Percentiles rank a stretch among this genome's conserved stretches.
These are phyloP conservation scores for Xeromyces bisporus DNA, from an alignment of 495 filamentous ascomycete genomes.

Conservation along the genomic window DNA sequence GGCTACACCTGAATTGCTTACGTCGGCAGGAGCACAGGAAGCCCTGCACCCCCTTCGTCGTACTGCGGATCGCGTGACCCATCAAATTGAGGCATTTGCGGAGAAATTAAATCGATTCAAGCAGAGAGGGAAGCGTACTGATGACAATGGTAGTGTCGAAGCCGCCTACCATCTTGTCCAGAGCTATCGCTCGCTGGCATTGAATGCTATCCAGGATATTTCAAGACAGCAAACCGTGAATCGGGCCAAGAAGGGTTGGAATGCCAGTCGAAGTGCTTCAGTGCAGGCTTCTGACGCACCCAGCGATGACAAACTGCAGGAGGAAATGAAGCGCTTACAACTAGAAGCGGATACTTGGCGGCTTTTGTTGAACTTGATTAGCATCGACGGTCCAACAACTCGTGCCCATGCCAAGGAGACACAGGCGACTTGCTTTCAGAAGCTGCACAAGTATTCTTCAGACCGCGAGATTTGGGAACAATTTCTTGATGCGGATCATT, in stretches of 20 bases:
- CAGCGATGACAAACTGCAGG: conserved; percentile 20
- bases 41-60: conserved; percentile 37
- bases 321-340: conserved; percentile 48
- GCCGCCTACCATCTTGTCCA: conserved; percentile 28
- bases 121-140: conserved; percentile 18
- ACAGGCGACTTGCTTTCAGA: conserved; percentile 23
- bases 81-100: conserved; percentile 50
- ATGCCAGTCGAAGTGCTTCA: conserved; percentile 15
- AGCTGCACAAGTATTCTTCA: conserved; percentile 39
- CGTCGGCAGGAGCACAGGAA: conserved; percentile 32
- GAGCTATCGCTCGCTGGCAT: conserved; percentile 24
- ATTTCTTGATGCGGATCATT: conserved; percentile 45
- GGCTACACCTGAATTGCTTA: conserved; percentile 24
- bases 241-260: conserved; percentile 17
- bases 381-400: conserved; percentile 29
- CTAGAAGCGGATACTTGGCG: conserved; percentile 79
- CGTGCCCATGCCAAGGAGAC: conserved; percentile 18
- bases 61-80: conserved; percentile 42
- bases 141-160: conserved; percentile 22
- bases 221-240: conserved; percentile 20
- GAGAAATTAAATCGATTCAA: conserved; percentile 44
- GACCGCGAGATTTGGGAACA: conserved; percentile 46
- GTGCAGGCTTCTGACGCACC: conserved; percentile 6
- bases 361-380: conserved; percentile 48
- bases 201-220: conserved; percentile 25